These are phyloP conservation scores for Albophoma yamanashiensis DNA, from an alignment of 2,329 filamentous ascomycete species.

Conservation along the genomic window DNA sequence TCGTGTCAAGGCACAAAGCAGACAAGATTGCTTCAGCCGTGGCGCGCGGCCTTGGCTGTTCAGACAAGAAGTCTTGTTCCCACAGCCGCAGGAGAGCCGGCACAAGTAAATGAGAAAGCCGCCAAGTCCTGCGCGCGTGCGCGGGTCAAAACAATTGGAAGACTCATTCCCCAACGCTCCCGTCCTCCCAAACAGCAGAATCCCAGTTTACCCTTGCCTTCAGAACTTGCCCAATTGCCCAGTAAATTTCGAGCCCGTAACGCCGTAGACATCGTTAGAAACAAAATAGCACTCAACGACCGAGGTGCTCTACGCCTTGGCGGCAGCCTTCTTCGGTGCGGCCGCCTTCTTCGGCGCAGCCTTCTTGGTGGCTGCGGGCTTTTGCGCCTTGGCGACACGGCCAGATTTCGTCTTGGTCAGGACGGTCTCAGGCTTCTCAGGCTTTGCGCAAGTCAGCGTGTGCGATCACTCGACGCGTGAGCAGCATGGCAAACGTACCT, in stretches of 20 bases:
- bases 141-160: conserved; percentile 8
- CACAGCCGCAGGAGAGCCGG: neutral
- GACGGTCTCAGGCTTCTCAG: conserved; percentile 55
- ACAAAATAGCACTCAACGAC: conserved; percentile 9
- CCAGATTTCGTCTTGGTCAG: conserved; percentile 79
- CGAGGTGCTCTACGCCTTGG: conserved; percentile 24
- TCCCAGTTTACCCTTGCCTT: conserved; percentile 6
- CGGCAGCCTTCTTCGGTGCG: conserved; percentile 30
- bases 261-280: conserved; percentile 28
- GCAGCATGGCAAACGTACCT: conserved; percentile 5
- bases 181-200: conserved; percentile 8
- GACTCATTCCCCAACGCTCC: conserved; percentile 9
- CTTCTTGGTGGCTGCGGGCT: conserved; percentile 34
- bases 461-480: neutral
- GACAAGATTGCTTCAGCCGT: neutral
- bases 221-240: conserved; percentile 3
- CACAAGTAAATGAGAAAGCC: conserved; percentile 6
- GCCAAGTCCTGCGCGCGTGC: conserved; percentile 9
- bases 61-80: neutral
- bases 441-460: conserved; percentile 18
- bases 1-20: neutral
- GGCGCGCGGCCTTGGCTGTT: neutral
- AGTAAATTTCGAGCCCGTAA: conserved; percentile 16
- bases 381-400: conserved; percentile 62
- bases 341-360: conserved; percentile 34